These are phyloP conservation scores for Rhipidocladum racemiflorum DNA, from an alignment of 176 grass and related monocot species.

Conservation along the genomic window DNA sequence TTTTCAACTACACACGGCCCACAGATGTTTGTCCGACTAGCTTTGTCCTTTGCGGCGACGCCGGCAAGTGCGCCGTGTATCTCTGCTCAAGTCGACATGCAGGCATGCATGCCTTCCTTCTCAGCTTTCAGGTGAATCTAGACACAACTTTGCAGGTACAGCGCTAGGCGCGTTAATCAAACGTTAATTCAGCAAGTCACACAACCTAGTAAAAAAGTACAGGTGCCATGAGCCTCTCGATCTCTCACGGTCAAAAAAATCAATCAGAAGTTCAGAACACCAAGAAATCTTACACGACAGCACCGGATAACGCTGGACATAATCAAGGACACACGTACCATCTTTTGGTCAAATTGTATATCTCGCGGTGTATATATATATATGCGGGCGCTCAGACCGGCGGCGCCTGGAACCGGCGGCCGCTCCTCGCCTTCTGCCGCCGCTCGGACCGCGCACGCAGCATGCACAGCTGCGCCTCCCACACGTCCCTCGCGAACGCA, in stretches of 20 bases:
- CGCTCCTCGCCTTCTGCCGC: constrained; percentile 15
- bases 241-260: background rate
- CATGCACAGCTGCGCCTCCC: constrained; percentile 49
- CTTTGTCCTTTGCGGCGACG: too few relatives aligned
- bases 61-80: too few relatives aligned
- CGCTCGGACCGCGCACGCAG: constrained; percentile 32
- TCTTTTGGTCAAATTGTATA: background rate
- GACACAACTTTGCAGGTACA: too few relatives aligned
- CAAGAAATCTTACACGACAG: too few relatives aligned
- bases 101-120: too few relatives aligned
- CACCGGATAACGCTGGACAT: too few relatives aligned
- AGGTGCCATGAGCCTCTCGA: constrained; percentile 1
- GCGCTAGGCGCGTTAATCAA: background rate
- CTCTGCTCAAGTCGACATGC: too few relatives aligned
- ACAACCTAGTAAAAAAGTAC: constrained; percentile 2
- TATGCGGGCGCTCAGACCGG: too few relatives aligned
- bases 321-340: background rate
- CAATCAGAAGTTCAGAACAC: background rate
- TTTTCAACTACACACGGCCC: too few relatives aligned
- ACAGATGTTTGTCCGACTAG: too few relatives aligned
- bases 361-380: too few relatives aligned
- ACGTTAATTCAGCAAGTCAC: background rate
- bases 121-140: too few relatives aligned
- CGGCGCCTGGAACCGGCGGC: constrained; percentile 2
- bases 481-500: constrained; percentile 36